These are phyloP conservation scores for Calonectria multiphialidica DNA, from an alignment of 2,329 filamentous ascomycete genomes.

Conservation along the genomic window DNA sequence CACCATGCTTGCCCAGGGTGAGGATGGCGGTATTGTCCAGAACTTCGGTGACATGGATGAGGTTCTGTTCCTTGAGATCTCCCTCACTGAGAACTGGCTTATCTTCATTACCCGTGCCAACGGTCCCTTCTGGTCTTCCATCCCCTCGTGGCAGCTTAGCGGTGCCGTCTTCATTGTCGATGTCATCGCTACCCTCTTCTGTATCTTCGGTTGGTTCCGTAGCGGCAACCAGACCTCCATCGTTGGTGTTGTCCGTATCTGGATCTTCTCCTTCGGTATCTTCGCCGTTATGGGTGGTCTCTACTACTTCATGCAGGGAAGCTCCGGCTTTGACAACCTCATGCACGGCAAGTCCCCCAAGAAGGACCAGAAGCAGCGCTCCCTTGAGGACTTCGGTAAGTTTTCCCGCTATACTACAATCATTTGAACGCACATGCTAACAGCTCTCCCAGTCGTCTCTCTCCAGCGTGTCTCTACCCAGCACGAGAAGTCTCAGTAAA, in stretches of 20 bases:
- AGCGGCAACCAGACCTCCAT: conserved; percentile 75
- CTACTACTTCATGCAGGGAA: conserved; percentile 84
- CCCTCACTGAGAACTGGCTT: conserved; percentile 93
- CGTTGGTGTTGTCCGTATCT: conserved; percentile 87
- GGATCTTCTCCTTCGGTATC: conserved; percentile 91
- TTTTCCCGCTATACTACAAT: conserved; percentile 40
- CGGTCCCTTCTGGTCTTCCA: conserved; percentile 91
- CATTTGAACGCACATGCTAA: conserved; percentile 58
- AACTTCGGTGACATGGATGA: conserved; percentile 87
- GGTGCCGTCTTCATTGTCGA: conserved; percentile 86
- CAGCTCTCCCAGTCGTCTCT: conserved; percentile 76
- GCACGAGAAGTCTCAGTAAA: conserved; percentile 87
- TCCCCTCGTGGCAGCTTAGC: conserved; percentile 86
- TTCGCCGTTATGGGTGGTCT: conserved; percentile 85
- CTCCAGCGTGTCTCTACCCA: conserved; percentile 91
- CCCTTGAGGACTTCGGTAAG: conserved; percentile 90
- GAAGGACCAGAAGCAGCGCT: conserved; percentile 85
- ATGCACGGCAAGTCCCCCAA: conserved; percentile 92
- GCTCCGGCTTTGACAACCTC: conserved; percentile 86
- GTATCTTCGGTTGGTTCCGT: conserved; percentile 86
- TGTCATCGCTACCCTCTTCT: conserved; percentile 87
- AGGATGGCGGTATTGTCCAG: conserved; percentile 87
- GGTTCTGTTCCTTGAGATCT: conserved; percentile 90
- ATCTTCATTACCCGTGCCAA: conserved; percentile 97
- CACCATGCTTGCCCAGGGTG: conserved; percentile 79